Evolutionary conservation across 768 basidiomycete genomes (phyloP), one percentile per base, ranked within the genome.

Genomic region (Multifurca ochricompacta): DNA sequence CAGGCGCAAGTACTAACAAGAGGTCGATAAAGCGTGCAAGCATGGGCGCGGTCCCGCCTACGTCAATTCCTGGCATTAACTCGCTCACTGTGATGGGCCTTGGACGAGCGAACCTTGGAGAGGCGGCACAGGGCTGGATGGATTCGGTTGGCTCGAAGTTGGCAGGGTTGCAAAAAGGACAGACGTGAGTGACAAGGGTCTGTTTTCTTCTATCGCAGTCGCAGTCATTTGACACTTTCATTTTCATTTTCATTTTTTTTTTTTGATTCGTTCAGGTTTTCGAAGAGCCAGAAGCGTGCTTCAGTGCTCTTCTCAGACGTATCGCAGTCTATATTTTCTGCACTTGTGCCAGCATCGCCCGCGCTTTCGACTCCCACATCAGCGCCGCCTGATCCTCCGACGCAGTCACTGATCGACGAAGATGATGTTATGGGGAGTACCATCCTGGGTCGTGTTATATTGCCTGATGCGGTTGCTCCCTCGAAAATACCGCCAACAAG

Each of bases 241-340:
- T 11, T 28, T 18, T 28, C 11, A 25, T 18, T 21, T 7, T 23
- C n/a, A 28, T 31, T 3, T 11, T 23, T 50, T 50, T 32, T 25
- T 30, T 28, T 6, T 45, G 21, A 35, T 45, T 36, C 45, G 43
- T 53, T 27, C 56, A 87, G 85, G n/a, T 77, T 87, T 62, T 71
- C 79, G 16, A 85, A 81, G 60, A 74, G 71, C 61, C 82, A 82
- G 54, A 85, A 84, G 67, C 81, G 84, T 19, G 85, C 85, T 0
- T 84, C 85, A 0, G 59, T 77, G 1, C 73, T 87, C 28, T 64
- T 87, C 49, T 77, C 82, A 0, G 85, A 86, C 64, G 77, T 86
- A 18, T 82, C 82, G 5, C 74, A 76, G 56, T 74, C 77, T 36
- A 70, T 82, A 32, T 74, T 74, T 9, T 66, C 70, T 6, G 68